Percentiles rank a stretch among this genome's conserved stretches.
Conservation (phyloP, 306 rosid species). For the Gastrolobium bilobum region DNA sequence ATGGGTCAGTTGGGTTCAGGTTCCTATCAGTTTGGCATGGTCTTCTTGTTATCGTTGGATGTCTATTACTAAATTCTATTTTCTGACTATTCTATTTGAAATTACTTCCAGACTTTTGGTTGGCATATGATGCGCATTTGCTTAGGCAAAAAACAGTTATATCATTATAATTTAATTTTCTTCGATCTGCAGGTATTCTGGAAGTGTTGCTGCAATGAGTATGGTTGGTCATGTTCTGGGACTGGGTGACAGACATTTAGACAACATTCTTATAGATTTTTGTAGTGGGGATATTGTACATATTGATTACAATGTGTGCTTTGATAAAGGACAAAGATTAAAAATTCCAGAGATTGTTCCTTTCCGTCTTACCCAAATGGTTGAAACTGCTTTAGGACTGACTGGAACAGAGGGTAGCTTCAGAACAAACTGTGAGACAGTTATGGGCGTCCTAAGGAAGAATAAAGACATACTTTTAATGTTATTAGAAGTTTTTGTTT, state of each 20-base stretch:
- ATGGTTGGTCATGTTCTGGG: constrained; percentile 98
- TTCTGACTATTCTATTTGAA: constrained; percentile 44
- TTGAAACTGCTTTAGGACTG: constrained; percentile 94
- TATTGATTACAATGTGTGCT: constrained; percentile 95
- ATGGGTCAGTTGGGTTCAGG: too few species aligned
- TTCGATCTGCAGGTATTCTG: constrained; percentile 77
- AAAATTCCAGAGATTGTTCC: constrained; percentile 99
- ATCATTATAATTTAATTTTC: constrained; percentile 31
- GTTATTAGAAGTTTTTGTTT: constrained; percentile 93
- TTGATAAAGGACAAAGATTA: constrained; percentile 90
- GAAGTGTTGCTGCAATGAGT: constrained; percentile 96
- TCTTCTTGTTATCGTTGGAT: constrained; percentile 38
- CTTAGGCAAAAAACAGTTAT: constrained; percentile 33
- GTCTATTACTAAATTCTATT: constrained; percentile 30
- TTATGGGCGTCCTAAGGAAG: constrained; percentile 78
- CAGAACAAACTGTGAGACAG: constrained; percentile 93
- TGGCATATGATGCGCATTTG: constrained; percentile 24
- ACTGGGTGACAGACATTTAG: constrained; percentile 94
- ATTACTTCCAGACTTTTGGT: constrained; percentile 34
- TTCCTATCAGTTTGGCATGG: constrained; percentile 20
- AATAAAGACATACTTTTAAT: constrained; percentile 89
- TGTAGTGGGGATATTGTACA: constrained; percentile 90
- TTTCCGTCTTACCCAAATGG: constrained; percentile 92
- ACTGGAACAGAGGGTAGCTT: constrained; percentile 95
- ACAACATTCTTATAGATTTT: constrained; percentile 92